These are phyloP conservation scores for Crucibulum laeve DNA, from an alignment of 768 basidiomycete species.

Conservation along the genomic window DNA sequence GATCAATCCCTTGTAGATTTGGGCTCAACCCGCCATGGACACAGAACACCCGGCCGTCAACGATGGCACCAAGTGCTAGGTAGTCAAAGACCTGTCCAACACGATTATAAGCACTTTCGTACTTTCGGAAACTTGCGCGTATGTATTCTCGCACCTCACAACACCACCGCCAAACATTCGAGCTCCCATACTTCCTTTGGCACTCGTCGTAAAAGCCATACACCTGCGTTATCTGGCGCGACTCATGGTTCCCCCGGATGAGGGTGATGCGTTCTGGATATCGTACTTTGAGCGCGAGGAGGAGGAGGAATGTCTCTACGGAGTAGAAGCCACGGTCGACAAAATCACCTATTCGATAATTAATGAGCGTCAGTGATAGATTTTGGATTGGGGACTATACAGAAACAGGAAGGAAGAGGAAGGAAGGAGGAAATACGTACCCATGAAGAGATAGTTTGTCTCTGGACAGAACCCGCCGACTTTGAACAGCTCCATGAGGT, in stretches of 20 bases:
- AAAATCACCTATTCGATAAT: slow-evolving; percentile 74
- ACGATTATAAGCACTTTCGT: too few species aligned
- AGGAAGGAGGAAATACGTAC: slow-evolving; percentile 35
- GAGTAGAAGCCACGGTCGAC: slow-evolving; percentile 97
- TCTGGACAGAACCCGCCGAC: slow-evolving; percentile 90
- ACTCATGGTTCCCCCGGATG: slow-evolving; percentile 97
- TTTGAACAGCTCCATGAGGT: slow-evolving; percentile 93
- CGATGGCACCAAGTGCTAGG: slow-evolving; percentile 88
- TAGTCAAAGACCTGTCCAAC: slow-evolving; percentile 99
- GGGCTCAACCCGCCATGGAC: slow-evolving; percentile 97
- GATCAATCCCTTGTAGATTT: slow-evolving; percentile 80
- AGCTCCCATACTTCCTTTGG: slow-evolving; percentile 89
- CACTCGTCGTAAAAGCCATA: slow-evolving; percentile 97
- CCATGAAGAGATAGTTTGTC: slow-evolving; percentile 96
- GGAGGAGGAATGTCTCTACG: slow-evolving; percentile 92
- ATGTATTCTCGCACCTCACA: too few species aligned
- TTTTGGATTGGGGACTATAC: slow-evolving; percentile 6
- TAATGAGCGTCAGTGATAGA: slow-evolving; percentile 2
- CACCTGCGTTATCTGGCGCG: slow-evolving; percentile 94
- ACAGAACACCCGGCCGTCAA: slow-evolving; percentile 97
- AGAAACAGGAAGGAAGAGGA: slow-evolving; percentile 1
- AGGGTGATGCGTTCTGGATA: slow-evolving; percentile 97
- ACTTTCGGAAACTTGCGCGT: too few species aligned
- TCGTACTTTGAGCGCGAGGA: slow-evolving; percentile 93
- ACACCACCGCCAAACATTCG: slow-evolving; percentile 97